Base-by-base conservation (phyloP, 495 filamentous ascomycete genomes). In the Viridothelium virens region DNA sequence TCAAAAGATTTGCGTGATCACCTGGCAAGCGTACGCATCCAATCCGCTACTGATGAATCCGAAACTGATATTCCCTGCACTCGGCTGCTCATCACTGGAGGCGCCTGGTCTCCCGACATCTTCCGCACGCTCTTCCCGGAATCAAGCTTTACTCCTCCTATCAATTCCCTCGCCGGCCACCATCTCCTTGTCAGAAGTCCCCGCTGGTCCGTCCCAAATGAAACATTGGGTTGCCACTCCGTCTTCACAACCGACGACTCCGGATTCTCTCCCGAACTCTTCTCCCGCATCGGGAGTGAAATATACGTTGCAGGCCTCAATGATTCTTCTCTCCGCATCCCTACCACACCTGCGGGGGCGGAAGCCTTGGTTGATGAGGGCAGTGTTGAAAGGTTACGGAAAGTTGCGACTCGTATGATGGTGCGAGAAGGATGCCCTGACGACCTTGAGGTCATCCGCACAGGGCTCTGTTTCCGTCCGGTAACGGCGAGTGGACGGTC, bases 291-390 rank as follows among this genome's bases (percentile, higher is more conserved):
- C 2, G 82, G 84, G 2, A 84, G 82, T 0, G 82, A 91, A 62
- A 85, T 92, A 14, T 92, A 91, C 71, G 76, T 94, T 67, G 89
- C 87, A 0, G 90, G 90, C 0, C 71, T 92, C 25, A 94, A 94
- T 72, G 82, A 77, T 10, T 71, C 79, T 0, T 71, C 70, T 0
- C 77, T 90, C 10, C 79, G 82, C 0, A 76, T 93, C 11, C 89
- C 89, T 1, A 72, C 75, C 3, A 67, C 82, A 3, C 77, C 84
- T 9, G 82, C 81, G 5, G 79, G 83, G 46, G 70, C 79, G 1
- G 73, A 75, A 65, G 53, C 18, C 14, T 34, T 59, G 53, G 71
- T 82, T 14, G 76, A 83, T 39, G 69, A 68, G 2, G 69, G 72
- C 31, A 75, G 81, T 36, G 79, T 91, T 16, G 73, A 76, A 2